These are phyloP conservation scores for Salix viminalis DNA, from an alignment of 345 rosid genomes.

Conservation along the genomic window DNA sequence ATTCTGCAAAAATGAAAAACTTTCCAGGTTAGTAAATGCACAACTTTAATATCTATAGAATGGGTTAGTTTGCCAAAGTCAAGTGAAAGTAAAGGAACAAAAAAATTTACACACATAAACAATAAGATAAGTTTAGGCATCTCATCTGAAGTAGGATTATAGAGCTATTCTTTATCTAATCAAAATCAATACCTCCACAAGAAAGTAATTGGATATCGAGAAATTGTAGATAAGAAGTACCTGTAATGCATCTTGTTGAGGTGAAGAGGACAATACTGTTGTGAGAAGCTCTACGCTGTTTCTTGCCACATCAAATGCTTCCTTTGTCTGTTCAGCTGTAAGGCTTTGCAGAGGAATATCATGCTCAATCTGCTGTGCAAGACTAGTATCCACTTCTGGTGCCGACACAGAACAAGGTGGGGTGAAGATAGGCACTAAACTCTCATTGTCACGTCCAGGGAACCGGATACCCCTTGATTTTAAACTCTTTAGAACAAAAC, in stretches of 20 bases:
- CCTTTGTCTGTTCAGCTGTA: conserved; percentile 81
- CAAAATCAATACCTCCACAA: background rate
- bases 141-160: background rate
- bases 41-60: background rate
- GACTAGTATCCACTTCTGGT: conserved; percentile 45
- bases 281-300: conserved; percentile 82
- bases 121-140: background rate
- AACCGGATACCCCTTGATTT: conserved; percentile 88
- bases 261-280: conserved; percentile 75
- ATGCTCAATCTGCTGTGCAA: conserved; percentile 48
- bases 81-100: background rate
- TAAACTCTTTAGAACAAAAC: conserved; percentile 47
- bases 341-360: conserved; percentile 55
- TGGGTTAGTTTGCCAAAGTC: background rate
- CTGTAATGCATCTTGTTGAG: conserved; percentile 70
- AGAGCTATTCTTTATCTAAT: background rate
- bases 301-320: conserved; percentile 89
- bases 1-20: too few relatives aligned
- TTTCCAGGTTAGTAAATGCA: too few relatives aligned
- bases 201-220: background rate
- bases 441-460: conserved; percentile 95
- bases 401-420: conserved; percentile 75
- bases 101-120: background rate
- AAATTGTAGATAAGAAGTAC: conserved; percentile 34
- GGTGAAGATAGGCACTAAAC: conserved; percentile 90